Conservation (phyloP, 345 rosid genomes). For the Pistacia vera region DNA sequence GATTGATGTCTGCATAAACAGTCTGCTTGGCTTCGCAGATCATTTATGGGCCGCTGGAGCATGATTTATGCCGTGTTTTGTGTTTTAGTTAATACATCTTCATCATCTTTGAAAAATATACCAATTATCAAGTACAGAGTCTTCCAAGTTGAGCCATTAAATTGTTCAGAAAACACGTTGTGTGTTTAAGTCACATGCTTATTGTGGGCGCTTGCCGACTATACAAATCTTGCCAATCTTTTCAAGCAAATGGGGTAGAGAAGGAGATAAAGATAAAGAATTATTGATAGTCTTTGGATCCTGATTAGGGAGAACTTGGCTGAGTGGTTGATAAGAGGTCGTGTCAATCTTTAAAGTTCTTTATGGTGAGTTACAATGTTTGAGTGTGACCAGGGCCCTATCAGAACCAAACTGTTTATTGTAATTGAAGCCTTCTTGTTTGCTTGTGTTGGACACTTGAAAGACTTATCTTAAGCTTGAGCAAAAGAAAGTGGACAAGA, state of each 20-base stretch:
- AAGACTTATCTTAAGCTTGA: conserved; percentile 9
- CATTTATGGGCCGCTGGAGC: no score
- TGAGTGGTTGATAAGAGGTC: conserved; percentile 43
- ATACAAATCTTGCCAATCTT: not conserved
- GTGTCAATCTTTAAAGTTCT: conserved; percentile 36
- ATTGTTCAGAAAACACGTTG: not conserved
- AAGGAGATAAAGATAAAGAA: conserved; percentile 1
- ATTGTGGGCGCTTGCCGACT: not conserved
- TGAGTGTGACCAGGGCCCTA: conserved; percentile 40
- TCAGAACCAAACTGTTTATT: conserved; percentile 26
- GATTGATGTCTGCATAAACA: not conserved
- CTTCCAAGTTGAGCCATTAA: not conserved
- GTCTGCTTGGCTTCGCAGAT: not conserved
- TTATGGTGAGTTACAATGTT: conserved; percentile 27
- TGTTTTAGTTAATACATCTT: no score
- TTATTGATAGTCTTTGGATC: not conserved
- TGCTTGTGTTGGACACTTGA: conserved; percentile 27
- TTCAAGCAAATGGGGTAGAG: not conserved
- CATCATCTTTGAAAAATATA: no score
- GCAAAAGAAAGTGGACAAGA: conserved; percentile 32
- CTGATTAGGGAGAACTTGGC: not conserved
- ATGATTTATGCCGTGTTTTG: no score
- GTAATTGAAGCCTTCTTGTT: conserved; percentile 37
- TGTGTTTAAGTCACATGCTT: conserved; percentile 16
- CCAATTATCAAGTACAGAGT: no score